These are phyloP conservation scores for Aspergillus bombycis DNA, from an alignment of 2,329 filamentous ascomycete species.

Conservation along the genomic window DNA sequence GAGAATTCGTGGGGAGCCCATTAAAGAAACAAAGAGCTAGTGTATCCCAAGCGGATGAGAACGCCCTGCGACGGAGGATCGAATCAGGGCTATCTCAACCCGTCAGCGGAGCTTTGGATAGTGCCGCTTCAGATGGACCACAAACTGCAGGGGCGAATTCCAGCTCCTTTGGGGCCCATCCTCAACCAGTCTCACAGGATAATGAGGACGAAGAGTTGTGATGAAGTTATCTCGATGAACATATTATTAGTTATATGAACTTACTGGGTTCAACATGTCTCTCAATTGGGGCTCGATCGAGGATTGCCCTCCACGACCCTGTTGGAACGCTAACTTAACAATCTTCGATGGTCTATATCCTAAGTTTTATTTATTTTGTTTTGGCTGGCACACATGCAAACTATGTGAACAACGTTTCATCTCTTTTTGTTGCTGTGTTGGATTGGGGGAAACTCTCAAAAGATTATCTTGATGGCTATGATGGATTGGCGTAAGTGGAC, in stretches of 20 bases:
- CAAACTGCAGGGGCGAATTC: slow-evolving; percentile 15
- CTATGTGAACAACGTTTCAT: background rate
- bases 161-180: slow-evolving; percentile 22
- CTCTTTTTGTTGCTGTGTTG: background rate
- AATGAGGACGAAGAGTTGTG: slow-evolving; percentile 38
- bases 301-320: background rate
- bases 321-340: background rate
- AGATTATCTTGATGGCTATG: slow-evolving; percentile 17
- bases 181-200: slow-evolving; percentile 17
- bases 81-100: slow-evolving; percentile 42
- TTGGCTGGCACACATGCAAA: background rate
- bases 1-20: slow-evolving; percentile 48
- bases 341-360: background rate
- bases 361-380: background rate
- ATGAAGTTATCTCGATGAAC: slow-evolving; percentile 1
- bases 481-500: slow-evolving; percentile 25
- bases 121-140: slow-evolving; percentile 19
- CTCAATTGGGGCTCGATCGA: background rate
- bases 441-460: slow-evolving; percentile 4
- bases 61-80: slow-evolving; percentile 44
- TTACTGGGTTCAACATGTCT: background rate
- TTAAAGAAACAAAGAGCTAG: slow-evolving; percentile 52
- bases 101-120: slow-evolving; percentile 41
- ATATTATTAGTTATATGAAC: slow-evolving; percentile 3
- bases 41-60: slow-evolving; percentile 47